phyloP scores from a whole-genome alignment of 208 protist genomes.

The Novymonas esmeraldas region DNA sequence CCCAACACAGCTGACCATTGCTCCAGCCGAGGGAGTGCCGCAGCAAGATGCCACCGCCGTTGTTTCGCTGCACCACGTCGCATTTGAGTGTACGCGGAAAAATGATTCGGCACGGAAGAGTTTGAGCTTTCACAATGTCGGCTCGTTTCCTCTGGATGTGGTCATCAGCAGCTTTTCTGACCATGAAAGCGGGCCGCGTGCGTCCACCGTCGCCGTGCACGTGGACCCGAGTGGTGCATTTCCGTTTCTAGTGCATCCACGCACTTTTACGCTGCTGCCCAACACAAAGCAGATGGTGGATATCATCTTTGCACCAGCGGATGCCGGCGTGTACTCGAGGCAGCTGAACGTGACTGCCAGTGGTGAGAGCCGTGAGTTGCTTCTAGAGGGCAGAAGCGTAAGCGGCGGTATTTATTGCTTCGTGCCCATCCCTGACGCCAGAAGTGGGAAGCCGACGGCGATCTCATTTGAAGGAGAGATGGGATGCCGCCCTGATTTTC shows the following conservation, averaged over 20 bases:
- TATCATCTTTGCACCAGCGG: constrained; percentile 26
- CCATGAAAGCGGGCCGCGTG: background rate
- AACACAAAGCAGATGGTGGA: constrained; percentile 22
- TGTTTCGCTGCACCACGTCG: constrained; percentile 12
- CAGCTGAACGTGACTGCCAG: constrained; percentile 25
- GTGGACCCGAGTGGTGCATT: background rate
- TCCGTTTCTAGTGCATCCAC: constrained; percentile 32
- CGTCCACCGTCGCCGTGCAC: background rate
- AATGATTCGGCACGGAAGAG: constrained; percentile 22
- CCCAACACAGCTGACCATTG: constrained; percentile 55
- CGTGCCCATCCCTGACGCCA: constrained; percentile 12
- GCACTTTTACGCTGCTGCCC: constrained; percentile 26
- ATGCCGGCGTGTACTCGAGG: constrained; percentile 21
- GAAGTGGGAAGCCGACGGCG: constrained; percentile 5
- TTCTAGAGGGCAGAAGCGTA: constrained; percentile 28
- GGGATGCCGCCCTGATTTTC: constrained; percentile 25
- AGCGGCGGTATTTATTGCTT: constrained; percentile 24
- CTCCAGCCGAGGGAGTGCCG: constrained; percentile 17
- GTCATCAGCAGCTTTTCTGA: constrained; percentile 23
- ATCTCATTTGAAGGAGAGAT: constrained; percentile 29
- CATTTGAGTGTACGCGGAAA: constrained; percentile 44
- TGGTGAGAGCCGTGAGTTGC: constrained; percentile 22
- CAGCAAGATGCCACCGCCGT: constrained; percentile 19
- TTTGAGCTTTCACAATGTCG: constrained; percentile 55
- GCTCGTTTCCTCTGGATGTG: constrained; percentile 62